Evolutionary conservation across 164 flowering plant species (phyloP).

Genomic region (Magnolia officinalis): DNA sequence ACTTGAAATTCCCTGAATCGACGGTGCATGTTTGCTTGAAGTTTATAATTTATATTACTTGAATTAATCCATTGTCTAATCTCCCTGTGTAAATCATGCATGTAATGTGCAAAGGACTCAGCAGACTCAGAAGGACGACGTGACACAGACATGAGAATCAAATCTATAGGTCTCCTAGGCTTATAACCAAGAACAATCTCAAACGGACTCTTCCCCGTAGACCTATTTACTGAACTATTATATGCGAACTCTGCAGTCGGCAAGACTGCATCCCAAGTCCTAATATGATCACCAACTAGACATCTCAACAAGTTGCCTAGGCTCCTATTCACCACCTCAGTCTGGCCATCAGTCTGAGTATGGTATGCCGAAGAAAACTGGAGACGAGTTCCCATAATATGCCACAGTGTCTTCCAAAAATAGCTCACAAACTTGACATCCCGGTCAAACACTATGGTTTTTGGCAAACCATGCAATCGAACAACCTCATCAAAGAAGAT

Average conservation of each 20-base stretch:
- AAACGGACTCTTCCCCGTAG: not conserved
- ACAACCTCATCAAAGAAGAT: slow-evolving; percentile 1
- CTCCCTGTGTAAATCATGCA: too few relatives aligned
- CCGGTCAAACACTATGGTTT: not conserved
- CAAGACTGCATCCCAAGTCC: not conserved
- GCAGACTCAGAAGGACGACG: too few relatives aligned
- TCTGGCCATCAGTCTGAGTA: slow-evolving; percentile 1
- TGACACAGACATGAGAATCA: too few relatives aligned
- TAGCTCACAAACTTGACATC: not conserved
- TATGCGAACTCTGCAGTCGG: not conserved
- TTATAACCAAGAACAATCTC: not conserved
- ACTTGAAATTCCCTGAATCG: too few relatives aligned
- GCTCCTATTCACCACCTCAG: not conserved
- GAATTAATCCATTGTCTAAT: too few relatives aligned
- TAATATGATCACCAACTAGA: not conserved
- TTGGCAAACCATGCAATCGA: not conserved
- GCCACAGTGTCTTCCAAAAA: not conserved
- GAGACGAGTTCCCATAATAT: not conserved
- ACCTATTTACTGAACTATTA: not conserved
- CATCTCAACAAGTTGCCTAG: not conserved
- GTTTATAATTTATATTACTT: too few relatives aligned
- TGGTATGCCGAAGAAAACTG: not conserved
- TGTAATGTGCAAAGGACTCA: too few relatives aligned
- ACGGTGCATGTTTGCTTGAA: too few relatives aligned
- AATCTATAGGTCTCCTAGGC: too few relatives aligned